A percentile compares a stretch with the other conserved stretches of the same genome.
Evolutionary conservation across 768 basidiomycete species (phyloP).

Genomic region (Lactifluus hygrophoroides): DNA sequence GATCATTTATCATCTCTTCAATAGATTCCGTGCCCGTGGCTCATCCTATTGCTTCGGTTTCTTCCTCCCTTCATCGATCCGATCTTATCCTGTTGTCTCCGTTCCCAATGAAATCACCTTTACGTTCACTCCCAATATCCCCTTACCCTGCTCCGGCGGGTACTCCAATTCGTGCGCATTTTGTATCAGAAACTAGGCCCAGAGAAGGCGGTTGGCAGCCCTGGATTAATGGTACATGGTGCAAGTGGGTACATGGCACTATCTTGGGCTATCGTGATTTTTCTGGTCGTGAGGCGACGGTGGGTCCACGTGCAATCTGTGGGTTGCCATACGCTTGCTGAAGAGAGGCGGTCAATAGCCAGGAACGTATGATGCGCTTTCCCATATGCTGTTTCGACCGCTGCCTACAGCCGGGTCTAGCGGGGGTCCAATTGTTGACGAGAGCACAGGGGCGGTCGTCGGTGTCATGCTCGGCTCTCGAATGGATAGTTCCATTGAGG

Average conservation of each 20-base stretch:
- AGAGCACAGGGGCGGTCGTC: constrained; percentile 51
- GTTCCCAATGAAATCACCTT: constrained; percentile 18
- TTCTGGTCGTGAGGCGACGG: constrained; percentile 49
- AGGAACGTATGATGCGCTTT: constrained; percentile 60
- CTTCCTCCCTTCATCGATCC: constrained; percentile 49
- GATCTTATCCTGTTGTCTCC: constrained; percentile 44
- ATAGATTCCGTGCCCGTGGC: constrained; percentile 22
- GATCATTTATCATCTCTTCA: constrained; percentile 38
- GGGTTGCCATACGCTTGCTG: background rate
- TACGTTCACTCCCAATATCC: constrained; percentile 48
- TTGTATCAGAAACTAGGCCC: constrained; percentile 39
- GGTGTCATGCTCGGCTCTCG: constrained; percentile 55
- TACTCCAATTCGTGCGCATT: constrained; percentile 43
- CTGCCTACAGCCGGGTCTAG: constrained; percentile 57
- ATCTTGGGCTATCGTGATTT: constrained; percentile 54
- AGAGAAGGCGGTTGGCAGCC: constrained; percentile 35
- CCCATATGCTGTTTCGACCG: constrained; percentile 45
- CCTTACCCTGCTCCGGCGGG: constrained; percentile 48
- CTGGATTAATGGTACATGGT: constrained; percentile 47
- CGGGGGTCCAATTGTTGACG: constrained; percentile 60
- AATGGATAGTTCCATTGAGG: constrained; percentile 48
- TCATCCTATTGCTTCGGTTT: constrained; percentile 36
- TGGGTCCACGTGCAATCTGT: constrained; percentile 22
- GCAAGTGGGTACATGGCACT: constrained; percentile 43
- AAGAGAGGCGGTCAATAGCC: constrained; percentile 31